Percentiles rank a stretch among this genome's conserved stretches.
These are phyloP conservation scores for Saksenaea oblongispora DNA, from an alignment of 371 early-diverging fungal genomes.

Conservation along the genomic window DNA sequence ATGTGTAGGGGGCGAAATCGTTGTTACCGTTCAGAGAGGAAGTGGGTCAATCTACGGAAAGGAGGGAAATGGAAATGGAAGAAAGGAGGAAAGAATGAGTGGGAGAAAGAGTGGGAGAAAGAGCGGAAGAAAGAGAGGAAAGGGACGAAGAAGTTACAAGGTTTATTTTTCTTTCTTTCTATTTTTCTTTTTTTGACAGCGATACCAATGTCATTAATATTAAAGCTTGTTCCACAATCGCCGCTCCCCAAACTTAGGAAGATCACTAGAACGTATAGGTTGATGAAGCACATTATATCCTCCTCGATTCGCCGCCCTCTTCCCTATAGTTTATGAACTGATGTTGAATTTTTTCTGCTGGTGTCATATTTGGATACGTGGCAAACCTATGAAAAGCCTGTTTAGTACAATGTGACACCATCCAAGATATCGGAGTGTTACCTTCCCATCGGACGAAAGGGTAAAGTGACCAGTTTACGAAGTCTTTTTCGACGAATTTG, in stretches of 20 bases:
- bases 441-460: too few relatives aligned
- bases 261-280: neutral
- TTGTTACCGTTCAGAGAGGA: conserved; percentile 19
- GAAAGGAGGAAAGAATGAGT: conserved; percentile 7
- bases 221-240: neutral
- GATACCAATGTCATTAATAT: neutral
- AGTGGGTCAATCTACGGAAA: neutral
- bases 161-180: conserved; percentile 4
- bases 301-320: neutral
- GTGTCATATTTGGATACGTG: neutral
- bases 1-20: conserved; percentile 2
- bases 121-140: neutral
- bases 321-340: neutral
- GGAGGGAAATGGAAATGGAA: neutral
- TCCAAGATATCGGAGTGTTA: too few relatives aligned
- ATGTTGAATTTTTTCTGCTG: neutral
- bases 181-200: conserved; percentile 10
- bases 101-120: conserved; percentile 8
- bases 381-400: neutral
- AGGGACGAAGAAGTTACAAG: neutral
- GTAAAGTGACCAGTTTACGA: too few relatives aligned
- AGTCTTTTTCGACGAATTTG: too few relatives aligned
- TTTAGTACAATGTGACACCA: neutral
- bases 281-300: neutral
- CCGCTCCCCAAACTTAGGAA: neutral